Conservation (phyloP, 768 basidiomycete genomes). For the Amanita subjunquillea region DNA sequence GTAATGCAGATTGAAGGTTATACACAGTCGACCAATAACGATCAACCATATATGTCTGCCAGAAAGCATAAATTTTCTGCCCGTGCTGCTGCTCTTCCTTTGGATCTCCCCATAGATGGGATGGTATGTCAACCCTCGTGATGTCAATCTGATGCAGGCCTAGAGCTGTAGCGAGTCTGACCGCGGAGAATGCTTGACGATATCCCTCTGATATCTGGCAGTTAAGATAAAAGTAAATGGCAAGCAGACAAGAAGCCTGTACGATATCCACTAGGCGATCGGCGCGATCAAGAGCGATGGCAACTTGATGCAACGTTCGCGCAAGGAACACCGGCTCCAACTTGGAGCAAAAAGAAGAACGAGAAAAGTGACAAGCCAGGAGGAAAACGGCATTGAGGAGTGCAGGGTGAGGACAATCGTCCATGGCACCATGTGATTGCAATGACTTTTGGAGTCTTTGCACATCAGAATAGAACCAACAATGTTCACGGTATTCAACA, state of each 20-base stretch:
- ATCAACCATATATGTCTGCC: constrained; percentile 57
- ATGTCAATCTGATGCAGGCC: constrained; percentile 40
- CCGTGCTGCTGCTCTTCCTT: constrained; percentile 29
- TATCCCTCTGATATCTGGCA: constrained; percentile 48
- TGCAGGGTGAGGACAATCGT: constrained; percentile 37
- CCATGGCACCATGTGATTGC: constrained; percentile 12
- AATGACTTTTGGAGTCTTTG: constrained; percentile 29
- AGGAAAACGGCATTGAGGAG: constrained; percentile 55
- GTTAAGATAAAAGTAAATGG: constrained; percentile 50
- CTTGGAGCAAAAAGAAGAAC: constrained; percentile 25
- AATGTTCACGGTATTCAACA: constrained; percentile 46
- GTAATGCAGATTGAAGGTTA: constrained; percentile 41
- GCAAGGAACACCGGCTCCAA: constrained; percentile 40
- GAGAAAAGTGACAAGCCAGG: constrained; percentile 45
- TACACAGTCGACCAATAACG: constrained; percentile 48
- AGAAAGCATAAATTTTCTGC: constrained; percentile 44
- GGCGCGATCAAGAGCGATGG: constrained; percentile 40
- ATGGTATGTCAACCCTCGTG: not conserved
- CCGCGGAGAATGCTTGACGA: constrained; percentile 48
- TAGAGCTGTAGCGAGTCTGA: constrained; percentile 51
- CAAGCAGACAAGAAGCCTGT: constrained; percentile 50
- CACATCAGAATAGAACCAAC: constrained; percentile 43
- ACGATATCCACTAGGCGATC: constrained; percentile 49
- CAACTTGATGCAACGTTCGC: constrained; percentile 38
- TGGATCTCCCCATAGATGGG: constrained; percentile 12